Conservation (phyloP, 495 filamentous ascomycete genomes). For the Daldinia loculata region DNA sequence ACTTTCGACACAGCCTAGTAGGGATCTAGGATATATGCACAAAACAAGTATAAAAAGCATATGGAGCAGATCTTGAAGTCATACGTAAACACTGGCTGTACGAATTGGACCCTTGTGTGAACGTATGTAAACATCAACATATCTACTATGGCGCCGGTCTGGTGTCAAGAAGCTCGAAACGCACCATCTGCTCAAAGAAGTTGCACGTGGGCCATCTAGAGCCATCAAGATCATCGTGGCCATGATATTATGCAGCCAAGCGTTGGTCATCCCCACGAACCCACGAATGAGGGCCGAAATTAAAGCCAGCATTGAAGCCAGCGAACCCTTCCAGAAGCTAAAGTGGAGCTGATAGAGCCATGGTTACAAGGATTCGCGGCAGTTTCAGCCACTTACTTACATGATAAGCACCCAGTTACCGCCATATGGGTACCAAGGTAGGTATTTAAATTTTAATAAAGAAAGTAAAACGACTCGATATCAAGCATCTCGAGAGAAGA, state of each 20-base stretch:
- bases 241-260: constrained; percentile 29
- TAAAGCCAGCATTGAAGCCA: constrained; percentile 18
- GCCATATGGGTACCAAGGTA: too few species aligned
- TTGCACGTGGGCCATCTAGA: constrained; percentile 31
- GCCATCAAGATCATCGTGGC: constrained; percentile 26
- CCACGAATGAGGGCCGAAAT: constrained; percentile 35
- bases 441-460: too few species aligned
- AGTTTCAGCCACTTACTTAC: constrained; percentile 24
- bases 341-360: neutral
- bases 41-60: too few species aligned
- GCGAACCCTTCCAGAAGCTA: constrained; percentile 40
- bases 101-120: too few species aligned
- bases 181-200: neutral
- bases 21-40: neutral
- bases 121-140: too few species aligned
- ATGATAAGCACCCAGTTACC: neutral
- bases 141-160: neutral
- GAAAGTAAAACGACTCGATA: too few species aligned
- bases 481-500: too few species aligned
- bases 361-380: constrained; percentile 18
- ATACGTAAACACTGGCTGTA: too few species aligned
- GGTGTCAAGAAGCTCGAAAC: constrained; percentile 1
- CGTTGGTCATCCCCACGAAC: constrained; percentile 20
- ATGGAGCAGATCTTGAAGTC: too few species aligned
- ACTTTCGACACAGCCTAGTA: neutral